Base-by-base conservation (phyloP, 73 alveolate genomes). In the Paraurostyla sp. region DNA sequence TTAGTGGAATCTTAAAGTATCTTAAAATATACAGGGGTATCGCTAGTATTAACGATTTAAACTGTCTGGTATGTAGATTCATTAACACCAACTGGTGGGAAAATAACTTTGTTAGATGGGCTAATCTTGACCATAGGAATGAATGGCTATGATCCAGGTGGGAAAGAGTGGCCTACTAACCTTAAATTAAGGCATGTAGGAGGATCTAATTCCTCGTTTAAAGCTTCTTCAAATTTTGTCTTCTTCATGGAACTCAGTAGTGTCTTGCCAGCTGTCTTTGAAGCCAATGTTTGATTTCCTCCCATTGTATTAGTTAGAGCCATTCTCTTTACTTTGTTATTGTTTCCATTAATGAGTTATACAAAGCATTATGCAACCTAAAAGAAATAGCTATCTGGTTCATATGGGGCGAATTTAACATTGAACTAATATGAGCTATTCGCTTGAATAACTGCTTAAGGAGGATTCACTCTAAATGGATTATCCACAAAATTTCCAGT, bases 111-210 rank as follows among this genome's bases (percentile, higher is more conserved):
- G 65, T 96, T 96, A 49, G 94, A 83, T 7, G 99, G 99, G 15
- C 91, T 68, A 58, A 97, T 93, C 71, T 97, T 98, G 42, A 96
- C 94, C 93, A 97, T 97, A 41, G 99, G 99, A 59, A 98, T 98
- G 88, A 96, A 98, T 49, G 99, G 96, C 90, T 98, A 97, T 45
- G 97, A 93, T 0, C 98, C 98, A 0, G 99, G 98, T 0, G 98
- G 98, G 80, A 98, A 98, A 0, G 99, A 95, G 81, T 98, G 99
- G 22, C 99, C 99, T 43, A 98, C 98, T 27, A 94, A 88, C 54
- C 98, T 91, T 32, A 98, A 51, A 41, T 57, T 50, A 27, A 82
- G 56, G 35, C 90, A 81, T 9, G 87, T 71, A 20, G 95, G 95
- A 29, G 95, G 95, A 38, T 90, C 95, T 15, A 90, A 32, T 35